Conservation (phyloP, 371 early-diverging fungal species). For the Mortierella sp. region DNA sequence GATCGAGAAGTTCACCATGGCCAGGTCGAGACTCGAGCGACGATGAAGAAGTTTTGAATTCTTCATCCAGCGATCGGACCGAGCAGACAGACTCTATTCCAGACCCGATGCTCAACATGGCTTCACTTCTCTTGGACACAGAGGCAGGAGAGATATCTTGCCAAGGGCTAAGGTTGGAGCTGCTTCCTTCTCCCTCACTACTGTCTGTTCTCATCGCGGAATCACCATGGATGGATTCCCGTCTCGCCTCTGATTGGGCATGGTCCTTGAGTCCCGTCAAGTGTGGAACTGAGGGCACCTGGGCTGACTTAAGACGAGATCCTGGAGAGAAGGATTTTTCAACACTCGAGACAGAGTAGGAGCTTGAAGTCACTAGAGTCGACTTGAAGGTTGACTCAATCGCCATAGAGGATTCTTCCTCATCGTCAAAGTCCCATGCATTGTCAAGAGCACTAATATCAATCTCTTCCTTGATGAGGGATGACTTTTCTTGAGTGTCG, state of each 20-base stretch:
- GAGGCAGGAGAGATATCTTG: constrained; percentile 48
- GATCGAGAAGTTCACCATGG: constrained; percentile 3
- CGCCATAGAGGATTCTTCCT: not conserved
- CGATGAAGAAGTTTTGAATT: constrained; percentile 11
- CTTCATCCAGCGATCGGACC: constrained; percentile 41
- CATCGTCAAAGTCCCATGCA: constrained; percentile 5
- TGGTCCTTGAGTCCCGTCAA: not conserved
- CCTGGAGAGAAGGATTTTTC: too few species aligned
- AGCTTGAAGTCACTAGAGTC: too few species aligned
- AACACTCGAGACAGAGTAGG: too few species aligned
- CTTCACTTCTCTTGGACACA: constrained; percentile 44
- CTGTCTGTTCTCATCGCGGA: constrained; percentile 3
- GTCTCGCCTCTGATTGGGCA: not conserved
- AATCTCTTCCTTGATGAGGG: not conserved
- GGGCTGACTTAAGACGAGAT: not conserved
- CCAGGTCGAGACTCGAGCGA: not conserved
- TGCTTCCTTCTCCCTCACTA: constrained; percentile 27
- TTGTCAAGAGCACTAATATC: constrained; percentile 1
- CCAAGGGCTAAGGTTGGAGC: constrained; percentile 38
- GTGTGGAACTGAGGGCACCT: too few species aligned
- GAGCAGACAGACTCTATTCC: constrained; percentile 45
- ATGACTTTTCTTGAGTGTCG: too few species aligned
- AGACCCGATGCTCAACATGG: constrained; percentile 33
- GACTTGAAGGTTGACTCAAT: too few species aligned
- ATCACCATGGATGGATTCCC: not conserved